Evolutionary conservation across 2,329 filamentous ascomycete genomes (phyloP).

Genomic region (Cercospora brassicicola): DNA sequence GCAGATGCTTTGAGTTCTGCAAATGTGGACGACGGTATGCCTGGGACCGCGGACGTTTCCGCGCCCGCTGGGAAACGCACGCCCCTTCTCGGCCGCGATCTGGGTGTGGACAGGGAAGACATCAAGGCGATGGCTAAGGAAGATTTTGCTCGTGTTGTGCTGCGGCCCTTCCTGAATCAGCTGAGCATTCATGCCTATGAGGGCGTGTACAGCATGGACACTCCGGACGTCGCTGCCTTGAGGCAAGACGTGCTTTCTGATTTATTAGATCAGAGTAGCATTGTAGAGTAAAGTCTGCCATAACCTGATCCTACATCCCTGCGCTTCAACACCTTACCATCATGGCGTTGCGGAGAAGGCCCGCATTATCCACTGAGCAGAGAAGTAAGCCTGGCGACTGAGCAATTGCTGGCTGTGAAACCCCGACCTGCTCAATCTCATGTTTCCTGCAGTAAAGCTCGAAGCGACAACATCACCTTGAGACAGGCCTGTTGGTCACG

Average conservation of each 20-base stretch:
- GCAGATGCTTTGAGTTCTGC: conserved; percentile 66
- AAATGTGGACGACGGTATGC: conserved; percentile 35
- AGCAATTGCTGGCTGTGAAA: no score
- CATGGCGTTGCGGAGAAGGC: neutral
- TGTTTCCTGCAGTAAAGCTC: neutral
- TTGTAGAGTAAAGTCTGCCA: conserved; percentile 36
- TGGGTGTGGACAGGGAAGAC: conserved; percentile 57
- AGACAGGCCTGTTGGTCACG: neutral
- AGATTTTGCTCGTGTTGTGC: conserved; percentile 70
- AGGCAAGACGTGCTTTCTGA: conserved; percentile 35
- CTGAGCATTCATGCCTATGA: conserved; percentile 93
- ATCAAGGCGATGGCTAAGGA: conserved; percentile 57
- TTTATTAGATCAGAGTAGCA: conserved; percentile 51
- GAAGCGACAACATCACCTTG: neutral
- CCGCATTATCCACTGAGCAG: no score
- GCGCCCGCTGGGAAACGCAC: conserved; percentile 27
- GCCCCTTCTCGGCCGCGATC: conserved; percentile 52
- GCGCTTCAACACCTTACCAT: neutral
- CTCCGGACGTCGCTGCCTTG: conserved; percentile 65
- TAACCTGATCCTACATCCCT: neutral
- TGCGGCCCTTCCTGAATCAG: conserved; percentile 86
- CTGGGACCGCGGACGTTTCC: neutral
- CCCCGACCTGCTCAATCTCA: neutral
- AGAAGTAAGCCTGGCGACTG: no score
- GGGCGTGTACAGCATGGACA: conserved; percentile 81